phyloP scores from a whole-genome alignment of 192 early-diverging fungal species.

The Linnemannia exigua region DNA sequence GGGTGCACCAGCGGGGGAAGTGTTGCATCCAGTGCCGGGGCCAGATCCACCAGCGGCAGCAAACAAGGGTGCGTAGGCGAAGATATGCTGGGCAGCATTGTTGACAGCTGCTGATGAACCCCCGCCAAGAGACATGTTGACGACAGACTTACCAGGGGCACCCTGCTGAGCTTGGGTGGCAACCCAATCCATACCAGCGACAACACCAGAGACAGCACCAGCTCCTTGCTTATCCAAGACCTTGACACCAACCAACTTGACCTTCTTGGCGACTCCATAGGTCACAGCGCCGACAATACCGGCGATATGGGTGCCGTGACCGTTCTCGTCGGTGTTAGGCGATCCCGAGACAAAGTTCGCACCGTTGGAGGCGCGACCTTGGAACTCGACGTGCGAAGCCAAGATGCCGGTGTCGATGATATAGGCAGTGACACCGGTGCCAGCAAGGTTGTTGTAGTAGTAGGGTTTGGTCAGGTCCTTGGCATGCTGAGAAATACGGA shows the following conservation, averaged over 20 bases:
- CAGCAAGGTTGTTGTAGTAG: constrained; percentile 39
- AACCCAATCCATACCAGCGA: constrained; percentile 58
- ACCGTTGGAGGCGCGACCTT: constrained; percentile 61
- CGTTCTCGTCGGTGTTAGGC: constrained; percentile 58
- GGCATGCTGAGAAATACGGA: constrained; percentile 76
- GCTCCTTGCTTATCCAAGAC: constrained; percentile 59
- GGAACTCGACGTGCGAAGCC: constrained; percentile 59
- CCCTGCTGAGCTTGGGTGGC: constrained; percentile 19
- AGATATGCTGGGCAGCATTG: constrained; percentile 60
- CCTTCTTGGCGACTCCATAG: constrained; percentile 85
- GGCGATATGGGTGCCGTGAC: constrained; percentile 70
- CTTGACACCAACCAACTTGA: constrained; percentile 77
- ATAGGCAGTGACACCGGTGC: constrained; percentile 62
- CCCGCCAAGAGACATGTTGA: constrained; percentile 62
- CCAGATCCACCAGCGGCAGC: constrained; percentile 69
- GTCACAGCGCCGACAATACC: constrained; percentile 62
- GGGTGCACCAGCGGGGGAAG: constrained; percentile 62
- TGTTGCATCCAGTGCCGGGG: constrained; percentile 69
- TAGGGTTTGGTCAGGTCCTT: constrained; percentile 57
- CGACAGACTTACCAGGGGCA: constrained; percentile 22
- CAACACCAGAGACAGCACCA: constrained; percentile 35
- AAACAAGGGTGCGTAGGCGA: constrained; percentile 61
- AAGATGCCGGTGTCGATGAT: constrained; percentile 68
- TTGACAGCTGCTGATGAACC: constrained; percentile 60
- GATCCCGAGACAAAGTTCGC: constrained; percentile 53